Evolutionary conservation across 83 land plant species (phyloP), one percentile per base, ranked within the genome.

Genomic region (Thuja plicata): DNA sequence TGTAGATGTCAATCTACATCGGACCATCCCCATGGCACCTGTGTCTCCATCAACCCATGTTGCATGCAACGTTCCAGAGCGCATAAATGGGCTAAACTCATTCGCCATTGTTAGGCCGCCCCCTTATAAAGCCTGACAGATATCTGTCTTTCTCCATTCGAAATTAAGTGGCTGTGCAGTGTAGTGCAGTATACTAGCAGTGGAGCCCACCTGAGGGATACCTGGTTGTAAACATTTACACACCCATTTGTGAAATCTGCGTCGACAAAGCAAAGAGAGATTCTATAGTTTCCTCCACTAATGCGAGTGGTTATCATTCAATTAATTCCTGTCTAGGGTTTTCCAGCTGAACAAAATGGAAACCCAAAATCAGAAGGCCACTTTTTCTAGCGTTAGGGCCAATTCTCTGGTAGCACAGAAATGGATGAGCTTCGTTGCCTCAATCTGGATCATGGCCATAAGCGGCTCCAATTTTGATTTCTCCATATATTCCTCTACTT

Each of bases 401-500:
- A 7, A 45, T 9, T 41, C 19, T 4, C 6, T 50, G 84, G 81
- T 77, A 54, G 91, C 57, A 21, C 77, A 89, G 79, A 92, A 89
- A 90, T 97, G 98, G 98, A 87, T 94, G 94, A 91, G 92, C 2
- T 81, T 97, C 66, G 93, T 93, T 48, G 95, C 96, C 8, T 88
- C 97, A 16, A 92, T 92, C 40, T 97, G 98, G 98, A 89, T 97
- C 30, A 96, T 96, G 88, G 92, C 98, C 0, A 91, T 96, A 76
- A 90, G 95, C 0, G 98, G 96, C 5, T 94, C 93, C 4, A 92
- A 93, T 87, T 94, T 93, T 91, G 93, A 90, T 80, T 97, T 97
- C 89, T 89, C 97, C 8, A 78, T 91, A n/a, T 97, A 94, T 91
- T 97, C 98, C 13, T 91, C 92, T 3, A 46, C 80, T 0, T 91